phyloP scores from a whole-genome alignment of 2,329 filamentous ascomycete genomes.

The Fusarium fujikuroi region DNA sequence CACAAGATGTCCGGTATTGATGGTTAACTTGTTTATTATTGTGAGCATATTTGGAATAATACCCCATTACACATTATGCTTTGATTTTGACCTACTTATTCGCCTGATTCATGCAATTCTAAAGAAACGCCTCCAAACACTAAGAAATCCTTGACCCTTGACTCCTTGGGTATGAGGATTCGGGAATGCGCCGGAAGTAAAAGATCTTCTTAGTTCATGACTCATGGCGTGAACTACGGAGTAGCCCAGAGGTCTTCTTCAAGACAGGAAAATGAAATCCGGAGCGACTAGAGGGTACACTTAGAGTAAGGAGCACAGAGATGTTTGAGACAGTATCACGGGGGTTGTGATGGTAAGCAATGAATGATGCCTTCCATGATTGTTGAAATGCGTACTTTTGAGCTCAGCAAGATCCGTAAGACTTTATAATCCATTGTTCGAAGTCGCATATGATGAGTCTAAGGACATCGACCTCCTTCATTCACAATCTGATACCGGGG shows the following conservation, averaged over 20 bases:
- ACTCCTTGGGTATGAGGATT: background rate
- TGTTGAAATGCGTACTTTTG: background rate
- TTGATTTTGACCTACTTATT: background rate
- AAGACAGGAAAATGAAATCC: background rate
- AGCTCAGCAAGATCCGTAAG: background rate
- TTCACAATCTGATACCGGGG: background rate
- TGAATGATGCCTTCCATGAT: background rate
- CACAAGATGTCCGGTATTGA: constrained; percentile 34
- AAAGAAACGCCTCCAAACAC: background rate
- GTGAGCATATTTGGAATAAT: constrained; percentile 46
- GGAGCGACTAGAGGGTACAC: background rate
- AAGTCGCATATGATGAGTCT: background rate
- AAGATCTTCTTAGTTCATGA: background rate
- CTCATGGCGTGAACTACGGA: background rate
- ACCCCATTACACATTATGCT: constrained; percentile 38
- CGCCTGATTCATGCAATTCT: background rate
- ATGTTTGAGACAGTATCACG: background rate
- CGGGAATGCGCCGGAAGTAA: background rate
- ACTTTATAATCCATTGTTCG: background rate
- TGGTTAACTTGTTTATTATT: constrained; percentile 40
- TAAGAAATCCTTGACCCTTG: background rate
- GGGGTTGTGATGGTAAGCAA: background rate
- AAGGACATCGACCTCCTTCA: background rate
- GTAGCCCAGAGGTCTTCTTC: background rate
- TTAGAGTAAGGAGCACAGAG: background rate